A percentile compares a stretch with the other conserved stretches of the same genome.
Conservation (phyloP, 2,329 filamentous ascomycete genomes). For the Fulvia fulva region DNA sequence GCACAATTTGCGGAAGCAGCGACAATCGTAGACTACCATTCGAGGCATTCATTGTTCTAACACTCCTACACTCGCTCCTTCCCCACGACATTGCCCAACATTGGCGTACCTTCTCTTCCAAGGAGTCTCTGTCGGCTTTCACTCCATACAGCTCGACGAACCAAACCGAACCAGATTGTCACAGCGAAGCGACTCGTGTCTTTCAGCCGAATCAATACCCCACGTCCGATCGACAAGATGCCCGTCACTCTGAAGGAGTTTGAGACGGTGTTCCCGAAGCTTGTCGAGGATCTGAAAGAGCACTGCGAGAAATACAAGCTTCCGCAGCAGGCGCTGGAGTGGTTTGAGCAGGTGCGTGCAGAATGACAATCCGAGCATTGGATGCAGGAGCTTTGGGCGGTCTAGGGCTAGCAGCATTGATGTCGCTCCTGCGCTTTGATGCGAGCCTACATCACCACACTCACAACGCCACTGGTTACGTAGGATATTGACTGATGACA, state of each 20-base stretch:
- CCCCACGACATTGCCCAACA: background rate
- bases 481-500: slow-evolving; percentile 21
- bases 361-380: background rate
- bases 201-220: slow-evolving; percentile 1
- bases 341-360: slow-evolving; percentile 71
- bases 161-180: background rate
- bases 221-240: slow-evolving; percentile 42
- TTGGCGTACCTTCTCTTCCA: background rate
- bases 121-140: background rate
- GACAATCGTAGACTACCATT: background rate
- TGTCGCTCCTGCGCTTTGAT: background rate
- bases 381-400: background rate
- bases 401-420: background rate
- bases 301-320: slow-evolving; percentile 79
- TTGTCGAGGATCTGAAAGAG: slow-evolving; percentile 75
- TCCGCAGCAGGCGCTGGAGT: slow-evolving; percentile 73
- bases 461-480: too few species aligned
- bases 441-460: too few species aligned
- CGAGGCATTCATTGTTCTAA: background rate
- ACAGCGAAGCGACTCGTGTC: background rate
- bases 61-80: background rate
- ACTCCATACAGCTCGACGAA: background rate
- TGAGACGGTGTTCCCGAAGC: slow-evolving; percentile 81
- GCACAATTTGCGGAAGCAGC: background rate
- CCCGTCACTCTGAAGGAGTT: slow-evolving; percentile 79